phyloP scores from a whole-genome alignment of 352 stramenopile species.

The Pythium graminicola region DNA sequence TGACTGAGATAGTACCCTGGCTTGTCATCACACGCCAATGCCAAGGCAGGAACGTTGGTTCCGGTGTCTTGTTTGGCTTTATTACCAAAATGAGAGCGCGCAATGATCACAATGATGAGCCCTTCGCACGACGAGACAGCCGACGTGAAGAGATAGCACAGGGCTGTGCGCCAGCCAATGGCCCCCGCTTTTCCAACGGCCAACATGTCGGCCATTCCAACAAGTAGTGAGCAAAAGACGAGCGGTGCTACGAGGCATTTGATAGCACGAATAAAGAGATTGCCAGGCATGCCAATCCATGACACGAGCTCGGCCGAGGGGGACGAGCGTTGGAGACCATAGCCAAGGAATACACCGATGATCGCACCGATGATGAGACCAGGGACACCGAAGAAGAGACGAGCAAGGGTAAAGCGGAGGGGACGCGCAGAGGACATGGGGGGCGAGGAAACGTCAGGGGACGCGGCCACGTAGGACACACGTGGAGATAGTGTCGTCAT shows the following conservation, averaged over 20 bases:
- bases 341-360: constrained; percentile 1
- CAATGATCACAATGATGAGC: constrained; percentile 16
- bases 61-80: not conserved
- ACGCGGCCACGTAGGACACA: not conserved
- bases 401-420: too few species aligned
- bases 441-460: not conserved
- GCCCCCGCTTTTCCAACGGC: constrained; percentile 27
- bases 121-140: constrained; percentile 13
- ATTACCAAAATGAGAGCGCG: constrained; percentile 14
- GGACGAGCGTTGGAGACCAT: constrained; percentile 1
- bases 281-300: constrained; percentile 28
- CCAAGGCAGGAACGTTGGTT: constrained; percentile 7
- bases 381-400: constrained; percentile 13
- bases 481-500: constrained; percentile 3
- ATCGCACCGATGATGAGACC: constrained; percentile 6
- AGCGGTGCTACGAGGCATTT: constrained; percentile 42
- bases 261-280: constrained; percentile 43
- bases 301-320: constrained; percentile 5
- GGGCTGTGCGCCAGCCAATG: constrained; percentile 29
- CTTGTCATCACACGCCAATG: constrained; percentile 15
- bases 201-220: constrained; percentile 37
- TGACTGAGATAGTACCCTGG: constrained; percentile 20
- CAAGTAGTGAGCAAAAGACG: constrained; percentile 34
- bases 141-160: constrained; percentile 25
- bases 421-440: not conserved